Conservation (phyloP, 768 basidiomycete genomes). For the Aureoboletus auriporus region DNA sequence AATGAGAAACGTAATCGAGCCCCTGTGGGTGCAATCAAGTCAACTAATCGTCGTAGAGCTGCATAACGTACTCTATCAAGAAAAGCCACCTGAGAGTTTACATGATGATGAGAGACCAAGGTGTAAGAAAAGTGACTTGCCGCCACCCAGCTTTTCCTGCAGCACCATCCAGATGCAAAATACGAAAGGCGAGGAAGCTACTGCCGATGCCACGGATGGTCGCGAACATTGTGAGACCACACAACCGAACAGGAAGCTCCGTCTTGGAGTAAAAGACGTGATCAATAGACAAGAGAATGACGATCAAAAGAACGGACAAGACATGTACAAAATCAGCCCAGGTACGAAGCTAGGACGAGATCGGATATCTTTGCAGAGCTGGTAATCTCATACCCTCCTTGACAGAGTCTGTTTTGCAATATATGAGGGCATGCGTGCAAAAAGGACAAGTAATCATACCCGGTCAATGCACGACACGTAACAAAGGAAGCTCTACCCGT, state of each 20-base stretch:
- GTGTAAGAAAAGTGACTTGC: too few species aligned
- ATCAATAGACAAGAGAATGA: neutral
- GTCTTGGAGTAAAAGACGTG: conserved; percentile 50
- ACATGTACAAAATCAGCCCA: conserved; percentile 58
- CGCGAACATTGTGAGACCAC: conserved; percentile 54
- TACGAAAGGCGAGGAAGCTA: conserved; percentile 63
- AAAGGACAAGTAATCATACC: conserved; percentile 21
- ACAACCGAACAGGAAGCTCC: conserved; percentile 50
- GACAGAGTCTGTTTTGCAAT: conserved; percentile 20
- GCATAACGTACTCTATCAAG: conserved; percentile 28
- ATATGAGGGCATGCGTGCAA: neutral
- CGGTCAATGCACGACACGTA: conserved; percentile 44
- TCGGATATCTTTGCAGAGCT: neutral
- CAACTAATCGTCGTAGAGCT: neutral
- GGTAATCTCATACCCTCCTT: conserved; percentile 38
- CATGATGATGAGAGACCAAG: too few species aligned
- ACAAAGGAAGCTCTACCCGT: conserved; percentile 49
- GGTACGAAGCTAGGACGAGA: conserved; percentile 45
- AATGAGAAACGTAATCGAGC: conserved; percentile 45
- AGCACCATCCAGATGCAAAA: conserved; percentile 32
- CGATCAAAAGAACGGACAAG: conserved; percentile 36
- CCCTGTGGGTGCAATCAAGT: neutral
- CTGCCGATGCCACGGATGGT: conserved; percentile 52
- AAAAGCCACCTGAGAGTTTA: conserved; percentile 41
- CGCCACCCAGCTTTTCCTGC: conserved; percentile 14